Percentiles rank a stretch among this genome's conserved stretches.
These are phyloP conservation scores for Ceratocystis smalleyi DNA, from an alignment of 2,329 filamentous ascomycete species.

Conservation along the genomic window DNA sequence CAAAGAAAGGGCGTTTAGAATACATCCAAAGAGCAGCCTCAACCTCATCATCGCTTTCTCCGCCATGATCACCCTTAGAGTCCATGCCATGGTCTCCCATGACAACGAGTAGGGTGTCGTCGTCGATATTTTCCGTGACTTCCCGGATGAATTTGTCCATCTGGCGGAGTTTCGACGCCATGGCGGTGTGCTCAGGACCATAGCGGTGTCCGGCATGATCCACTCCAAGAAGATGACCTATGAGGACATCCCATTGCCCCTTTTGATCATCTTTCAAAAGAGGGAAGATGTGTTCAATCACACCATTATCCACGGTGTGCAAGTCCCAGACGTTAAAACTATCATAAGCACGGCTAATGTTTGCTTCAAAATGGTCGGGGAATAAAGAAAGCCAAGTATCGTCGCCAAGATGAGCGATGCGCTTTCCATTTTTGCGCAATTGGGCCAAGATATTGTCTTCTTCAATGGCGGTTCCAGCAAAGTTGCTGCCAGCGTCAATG, in stretches of 20 bases:
- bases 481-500: slow-evolving; percentile 84
- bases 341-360: slow-evolving; percentile 78
- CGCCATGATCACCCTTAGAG: slow-evolving; percentile 90
- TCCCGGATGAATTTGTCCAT: slow-evolving; percentile 72
- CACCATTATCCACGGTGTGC: slow-evolving; percentile 91
- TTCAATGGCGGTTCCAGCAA: slow-evolving; percentile 86
- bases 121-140: slow-evolving; percentile 57
- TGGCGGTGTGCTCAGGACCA: slow-evolving; percentile 80
- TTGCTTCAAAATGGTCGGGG: slow-evolving; percentile 77
- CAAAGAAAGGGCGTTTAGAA: slow-evolving; percentile 73
- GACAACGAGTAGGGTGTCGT: slow-evolving; percentile 75
- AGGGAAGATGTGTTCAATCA: slow-evolving; percentile 79
- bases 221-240: slow-evolving; percentile 87
- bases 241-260: slow-evolving; percentile 77
- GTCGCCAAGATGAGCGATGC: slow-evolving; percentile 85
- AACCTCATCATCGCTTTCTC: slow-evolving; percentile 90
- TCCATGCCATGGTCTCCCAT: slow-evolving; percentile 99
- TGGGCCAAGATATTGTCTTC: slow-evolving; percentile 69
- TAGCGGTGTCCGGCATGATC: slow-evolving; percentile 96
- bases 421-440: slow-evolving; percentile 48
- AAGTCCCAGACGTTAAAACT: slow-evolving; percentile 98
- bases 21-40: slow-evolving; percentile 98
- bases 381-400: slow-evolving; percentile 94
- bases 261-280: slow-evolving; percentile 51
- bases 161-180: slow-evolving; percentile 77